Conservation (phyloP, 2,329 filamentous ascomycete genomes). For the Sordariomycetes sp. region DNA sequence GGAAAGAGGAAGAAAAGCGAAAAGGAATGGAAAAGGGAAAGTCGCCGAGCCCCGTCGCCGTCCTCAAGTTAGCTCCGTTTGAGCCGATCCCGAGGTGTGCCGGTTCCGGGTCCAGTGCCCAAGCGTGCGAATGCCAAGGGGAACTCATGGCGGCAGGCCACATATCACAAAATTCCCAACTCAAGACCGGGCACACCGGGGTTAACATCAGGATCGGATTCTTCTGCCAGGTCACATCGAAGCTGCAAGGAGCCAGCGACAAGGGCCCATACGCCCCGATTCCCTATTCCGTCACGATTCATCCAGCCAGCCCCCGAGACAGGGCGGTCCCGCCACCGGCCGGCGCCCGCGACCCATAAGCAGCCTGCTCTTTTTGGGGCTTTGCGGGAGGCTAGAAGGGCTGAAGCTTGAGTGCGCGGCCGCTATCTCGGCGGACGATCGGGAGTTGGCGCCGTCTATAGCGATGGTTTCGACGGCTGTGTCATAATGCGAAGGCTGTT, state of each 20-base stretch:
- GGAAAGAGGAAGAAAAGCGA: not conserved
- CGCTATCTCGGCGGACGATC: not conserved
- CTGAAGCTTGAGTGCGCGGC: not conserved
- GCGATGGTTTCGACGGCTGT: not conserved
- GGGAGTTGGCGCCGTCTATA: not conserved
- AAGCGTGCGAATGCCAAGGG: not conserved
- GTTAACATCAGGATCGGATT: not conserved
- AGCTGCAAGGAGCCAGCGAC: not conserved
- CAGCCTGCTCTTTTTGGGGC: not conserved
- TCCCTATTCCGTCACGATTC: not conserved
- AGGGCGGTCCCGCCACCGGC: not conserved
- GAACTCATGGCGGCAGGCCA: not conserved
- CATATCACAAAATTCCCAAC: not conserved
- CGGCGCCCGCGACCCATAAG: not conserved
- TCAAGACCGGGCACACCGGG: not conserved
- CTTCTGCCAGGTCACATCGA: not conserved
- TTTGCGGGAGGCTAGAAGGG: not conserved
- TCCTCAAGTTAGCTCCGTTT: not conserved
- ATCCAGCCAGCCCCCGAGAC: not conserved
- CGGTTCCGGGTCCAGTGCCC: not conserved
- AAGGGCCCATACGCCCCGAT: not conserved
- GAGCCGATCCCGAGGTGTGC: not conserved
- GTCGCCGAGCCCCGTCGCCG: not conserved
- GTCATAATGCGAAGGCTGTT: too few relatives aligned
- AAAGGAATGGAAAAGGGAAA: not conserved